Percentiles rank a stretch among this genome's conserved stretches.
These are phyloP conservation scores for Chaetothyriales sp. DNA, from an alignment of 2,329 filamentous ascomycete genomes.

Conservation along the genomic window DNA sequence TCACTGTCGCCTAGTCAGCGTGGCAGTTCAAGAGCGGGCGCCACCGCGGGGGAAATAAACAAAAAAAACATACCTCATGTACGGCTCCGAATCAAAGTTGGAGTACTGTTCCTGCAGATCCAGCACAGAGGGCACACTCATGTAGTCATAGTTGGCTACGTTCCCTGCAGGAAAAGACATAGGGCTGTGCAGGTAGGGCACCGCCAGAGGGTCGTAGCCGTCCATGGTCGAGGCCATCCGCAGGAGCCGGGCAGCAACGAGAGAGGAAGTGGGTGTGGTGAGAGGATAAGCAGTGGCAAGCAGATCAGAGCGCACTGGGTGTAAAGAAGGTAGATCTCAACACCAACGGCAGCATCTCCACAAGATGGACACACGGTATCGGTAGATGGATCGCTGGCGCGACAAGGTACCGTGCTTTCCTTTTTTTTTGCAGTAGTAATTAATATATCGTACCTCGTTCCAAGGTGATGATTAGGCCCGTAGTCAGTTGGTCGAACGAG, in stretches of 20 bases:
- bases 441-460: background rate
- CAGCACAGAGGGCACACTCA: slow-evolving; percentile 35
- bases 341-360: background rate
- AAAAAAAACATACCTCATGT: slow-evolving; percentile 42
- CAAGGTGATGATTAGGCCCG: background rate
- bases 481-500: background rate
- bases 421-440: background rate
- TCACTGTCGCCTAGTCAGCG: slow-evolving; percentile 26
- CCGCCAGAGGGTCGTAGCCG: slow-evolving; percentile 45
- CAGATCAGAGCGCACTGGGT: background rate
- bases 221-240: slow-evolving; percentile 29
- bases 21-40: slow-evolving; percentile 7
- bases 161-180: slow-evolving; percentile 36
- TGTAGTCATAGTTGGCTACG: slow-evolving; percentile 33
- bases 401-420: background rate
- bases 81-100: slow-evolving; percentile 45
- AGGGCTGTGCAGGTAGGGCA: slow-evolving; percentile 47
- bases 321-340: background rate
- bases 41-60: too few relatives aligned
- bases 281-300: background rate
- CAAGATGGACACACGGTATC: background rate
- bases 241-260: background rate
- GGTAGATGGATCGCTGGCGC: background rate
- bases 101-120: slow-evolving; percentile 44
- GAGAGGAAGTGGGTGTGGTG: background rate